Evolutionary conservation across 2,329 filamentous ascomycete genomes (phyloP), one percentile per base, ranked within the genome.

Genomic region (Triangularia verruculosa): DNA sequence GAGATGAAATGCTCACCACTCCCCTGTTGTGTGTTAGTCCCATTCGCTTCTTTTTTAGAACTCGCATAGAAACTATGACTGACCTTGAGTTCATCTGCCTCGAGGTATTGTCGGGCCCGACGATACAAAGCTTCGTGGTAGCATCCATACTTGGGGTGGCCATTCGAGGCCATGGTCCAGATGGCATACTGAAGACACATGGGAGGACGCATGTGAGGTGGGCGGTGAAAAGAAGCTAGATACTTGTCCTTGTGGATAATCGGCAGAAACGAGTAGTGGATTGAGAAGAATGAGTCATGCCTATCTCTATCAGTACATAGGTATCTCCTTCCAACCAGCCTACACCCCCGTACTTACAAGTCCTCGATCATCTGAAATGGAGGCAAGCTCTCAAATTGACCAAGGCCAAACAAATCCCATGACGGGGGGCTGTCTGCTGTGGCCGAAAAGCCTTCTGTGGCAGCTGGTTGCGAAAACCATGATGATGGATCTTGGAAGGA

Each of bases 171-270:
- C 70, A 91, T 79, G n/a, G 88, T 85, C 92, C 93, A 97, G 74
- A 97, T 91, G 24, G 88, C 89, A 75, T 97, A 97, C 71, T 93
- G 86, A 51, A 97, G 78, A 71, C 87, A 91, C 72, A 96, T 86
- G 1, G 93, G 91, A 2, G 94, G 93, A 62, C 91, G 88, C 81
- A 89, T 86, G 63, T 90, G 84, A 1, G 91, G 87, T 2, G 88
- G 65, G 82, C 80, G 81, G 71, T 93, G 89, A 76, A 95, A 89
- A 2, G 89, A 84, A 28, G 90, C 86, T 64, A 90, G 79, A 72
- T 92, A 97, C 39, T 91, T 86, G 17, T 85, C 85, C 32, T 87
- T 87, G 71, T 97, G 92, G 47, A 97, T 83, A 69, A 97, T 85
- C 3, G 93, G 92, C 30, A 90, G 75, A 47, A 88, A 87, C 15